These are phyloP conservation scores for Rhodotorula mucilaginosa DNA, from an alignment of 1,284 basidiomycete genomes.

Conservation along the genomic window DNA sequence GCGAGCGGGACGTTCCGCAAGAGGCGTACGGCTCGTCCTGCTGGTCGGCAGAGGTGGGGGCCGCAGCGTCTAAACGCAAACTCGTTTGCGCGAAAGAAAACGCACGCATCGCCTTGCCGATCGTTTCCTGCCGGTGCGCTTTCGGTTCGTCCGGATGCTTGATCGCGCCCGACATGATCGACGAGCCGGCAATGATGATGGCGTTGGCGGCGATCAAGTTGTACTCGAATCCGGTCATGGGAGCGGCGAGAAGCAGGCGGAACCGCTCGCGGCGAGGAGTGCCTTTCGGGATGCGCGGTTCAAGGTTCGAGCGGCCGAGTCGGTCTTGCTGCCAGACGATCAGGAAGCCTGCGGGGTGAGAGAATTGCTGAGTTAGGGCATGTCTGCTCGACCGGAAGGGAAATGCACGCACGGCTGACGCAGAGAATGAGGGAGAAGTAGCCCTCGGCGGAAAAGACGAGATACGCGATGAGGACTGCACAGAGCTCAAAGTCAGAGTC, in stretches of 20 bases:
- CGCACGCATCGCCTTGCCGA: slow-evolving; percentile 8
- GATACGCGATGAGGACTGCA: slow-evolving; percentile 33
- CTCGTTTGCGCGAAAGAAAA: neutral
- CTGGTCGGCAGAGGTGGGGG: neutral
- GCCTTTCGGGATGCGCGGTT: slow-evolving; percentile 8
- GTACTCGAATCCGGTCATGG: neutral
- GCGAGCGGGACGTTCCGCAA: slow-evolving; percentile 10
- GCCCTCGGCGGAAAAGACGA: slow-evolving; percentile 34
- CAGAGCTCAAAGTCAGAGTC: neutral
- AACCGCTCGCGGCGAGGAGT: neutral
- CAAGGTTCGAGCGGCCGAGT: slow-evolving; percentile 1
- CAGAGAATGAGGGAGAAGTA: slow-evolving; percentile 43
- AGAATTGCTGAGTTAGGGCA: neutral
- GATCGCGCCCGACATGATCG: neutral
- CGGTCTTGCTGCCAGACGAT: slow-evolving; percentile 41
- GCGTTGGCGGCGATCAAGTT: slow-evolving; percentile 4
- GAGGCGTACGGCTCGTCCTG: neutral
- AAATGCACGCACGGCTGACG: slow-evolving; percentile 10
- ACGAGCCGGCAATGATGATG: slow-evolving; percentile 6
- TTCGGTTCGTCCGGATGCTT: neutral
- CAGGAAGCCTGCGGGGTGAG: slow-evolving; percentile 24
- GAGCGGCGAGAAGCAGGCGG: neutral
- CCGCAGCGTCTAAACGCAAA: no score
- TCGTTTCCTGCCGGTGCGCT: neutral
- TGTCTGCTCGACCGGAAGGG: neutral